These are phyloP conservation scores for Rhodotorula sp. DNA, from an alignment of 1,284 basidiomycete species.

Conservation along the genomic window DNA sequence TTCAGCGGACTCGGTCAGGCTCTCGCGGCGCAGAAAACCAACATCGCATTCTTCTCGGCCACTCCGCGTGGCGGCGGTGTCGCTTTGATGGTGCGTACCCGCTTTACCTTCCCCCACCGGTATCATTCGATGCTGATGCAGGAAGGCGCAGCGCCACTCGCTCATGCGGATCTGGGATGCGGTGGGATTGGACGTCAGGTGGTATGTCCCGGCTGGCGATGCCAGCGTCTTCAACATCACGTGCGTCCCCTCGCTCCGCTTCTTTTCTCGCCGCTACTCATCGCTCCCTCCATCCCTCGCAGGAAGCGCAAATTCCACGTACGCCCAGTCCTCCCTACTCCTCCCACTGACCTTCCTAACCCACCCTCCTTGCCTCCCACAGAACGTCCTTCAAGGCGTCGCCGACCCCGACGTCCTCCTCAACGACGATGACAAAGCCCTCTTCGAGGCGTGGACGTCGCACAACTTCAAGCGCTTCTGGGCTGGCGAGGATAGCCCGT, in stretches of 20 bases:
- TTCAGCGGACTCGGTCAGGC: slow-evolving; percentile 8
- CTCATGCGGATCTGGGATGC: slow-evolving; percentile 23
- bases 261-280: background rate
- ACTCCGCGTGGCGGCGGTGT: slow-evolving; percentile 30
- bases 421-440: slow-evolving; percentile 12
- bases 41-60: slow-evolving; percentile 27
- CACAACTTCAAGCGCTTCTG: slow-evolving; percentile 14
- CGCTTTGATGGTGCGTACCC: slow-evolving; percentile 19
- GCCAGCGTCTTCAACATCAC: slow-evolving; percentile 21
- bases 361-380: background rate
- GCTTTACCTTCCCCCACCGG: background rate
- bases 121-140: too few relatives aligned
- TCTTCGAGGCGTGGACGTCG: slow-evolving; percentile 19
- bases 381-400: slow-evolving; percentile 29
- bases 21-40: slow-evolving; percentile 16
- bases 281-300: accelerated
- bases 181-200: slow-evolving; percentile 12
- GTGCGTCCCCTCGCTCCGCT: background rate
- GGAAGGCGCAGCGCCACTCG: slow-evolving; percentile 10
- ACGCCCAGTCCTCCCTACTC: background rate
- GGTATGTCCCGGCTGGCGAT: slow-evolving; percentile 25
- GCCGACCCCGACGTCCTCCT: slow-evolving; percentile 4
- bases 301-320: slow-evolving; percentile 21
- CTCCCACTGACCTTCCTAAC: background rate
- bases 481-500: slow-evolving; percentile 3